Percentiles rank a stretch among this genome's conserved stretches.
These are phyloP conservation scores for Solanum ossicruentum DNA, from an alignment of 257 asterid genomes.

Conservation along the genomic window DNA sequence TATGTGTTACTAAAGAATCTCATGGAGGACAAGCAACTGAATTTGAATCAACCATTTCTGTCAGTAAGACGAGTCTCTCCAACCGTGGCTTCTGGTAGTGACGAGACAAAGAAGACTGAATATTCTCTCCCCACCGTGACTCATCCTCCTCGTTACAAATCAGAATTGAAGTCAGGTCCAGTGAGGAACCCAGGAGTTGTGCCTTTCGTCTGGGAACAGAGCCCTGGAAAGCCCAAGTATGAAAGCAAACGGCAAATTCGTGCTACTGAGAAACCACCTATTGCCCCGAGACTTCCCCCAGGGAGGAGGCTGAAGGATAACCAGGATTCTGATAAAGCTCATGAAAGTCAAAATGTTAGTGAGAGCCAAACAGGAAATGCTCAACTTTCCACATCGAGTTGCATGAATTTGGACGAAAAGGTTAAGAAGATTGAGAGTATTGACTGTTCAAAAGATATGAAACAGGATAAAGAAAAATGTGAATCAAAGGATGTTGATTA, in stretches of 20 bases:
- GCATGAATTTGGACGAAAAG: slow-evolving; percentile 6
- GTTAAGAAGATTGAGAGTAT: slow-evolving; percentile 3
- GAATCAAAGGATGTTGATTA: slow-evolving; percentile 40
- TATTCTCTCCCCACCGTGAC: slow-evolving; percentile 2
- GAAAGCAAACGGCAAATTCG: slow-evolving; percentile 7
- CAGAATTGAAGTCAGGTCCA: slow-evolving; percentile 76
- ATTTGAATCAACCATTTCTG: slow-evolving; percentile 32
- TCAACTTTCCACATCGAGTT: not conserved
- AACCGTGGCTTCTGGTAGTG: slow-evolving; percentile 6
- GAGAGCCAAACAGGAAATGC: slow-evolving; percentile 2
- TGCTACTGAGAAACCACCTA: slow-evolving; percentile 13
- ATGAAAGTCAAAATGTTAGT: not conserved
- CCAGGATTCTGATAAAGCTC: slow-evolving; percentile 12
- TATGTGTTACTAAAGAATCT: slow-evolving; percentile 17
- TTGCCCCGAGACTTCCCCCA: slow-evolving; percentile 66
- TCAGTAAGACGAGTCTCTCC: slow-evolving; percentile 34
- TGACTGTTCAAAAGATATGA: not conserved
- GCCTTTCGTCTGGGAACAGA: slow-evolving; percentile 75
- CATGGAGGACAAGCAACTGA: slow-evolving; percentile 46
- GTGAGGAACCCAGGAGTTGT: slow-evolving; percentile 51
- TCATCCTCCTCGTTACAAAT: slow-evolving; percentile 28
- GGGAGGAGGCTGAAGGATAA: slow-evolving; percentile 25
- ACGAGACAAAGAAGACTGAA: slow-evolving; percentile 7
- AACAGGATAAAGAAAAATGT: not conserved
- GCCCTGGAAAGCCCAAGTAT: slow-evolving; percentile 66